Conservation (phyloP, 768 basidiomycete species). For the Mycena sanguinolenta region DNA sequence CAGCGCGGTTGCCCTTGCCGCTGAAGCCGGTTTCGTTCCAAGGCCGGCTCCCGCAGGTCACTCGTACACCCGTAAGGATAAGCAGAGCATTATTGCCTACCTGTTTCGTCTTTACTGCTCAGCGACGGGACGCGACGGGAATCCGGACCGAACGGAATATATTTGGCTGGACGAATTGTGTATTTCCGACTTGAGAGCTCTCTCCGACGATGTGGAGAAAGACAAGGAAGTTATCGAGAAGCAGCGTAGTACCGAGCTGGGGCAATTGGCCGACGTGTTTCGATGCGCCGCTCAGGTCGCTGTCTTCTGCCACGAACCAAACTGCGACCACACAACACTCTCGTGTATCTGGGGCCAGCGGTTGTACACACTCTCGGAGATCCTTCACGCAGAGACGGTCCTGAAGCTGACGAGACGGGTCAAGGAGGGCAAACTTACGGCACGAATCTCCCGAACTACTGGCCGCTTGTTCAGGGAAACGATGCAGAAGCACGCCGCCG, state of each 20-base stretch:
- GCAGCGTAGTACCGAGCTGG: slow-evolving; percentile 36
- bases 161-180: slow-evolving; percentile 21
- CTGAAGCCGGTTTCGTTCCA: background rate
- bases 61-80: background rate
- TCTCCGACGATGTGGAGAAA: background rate
- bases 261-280: slow-evolving; percentile 41
- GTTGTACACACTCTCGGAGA: slow-evolving; percentile 40
- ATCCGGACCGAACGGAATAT: background rate
- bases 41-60: background rate
- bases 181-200: no score
- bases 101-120: slow-evolving; percentile 8
- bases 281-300: no score
- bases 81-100: background rate
- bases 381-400: slow-evolving; percentile 36
- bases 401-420: slow-evolving; percentile 26
- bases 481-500: no score
- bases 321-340: no score
- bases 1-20: background rate
- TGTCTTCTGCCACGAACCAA: no score
- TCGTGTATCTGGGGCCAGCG: slow-evolving; percentile 38
- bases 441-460: no score
- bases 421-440: background rate
- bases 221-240: background rate
- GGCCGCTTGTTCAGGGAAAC: no score
- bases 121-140: background rate